A percentile compares a stretch with the other conserved stretches of the same genome.
Conservation (phyloP, 108 stramenopile genomes). For the Fistulifera pelliculosa region DNA sequence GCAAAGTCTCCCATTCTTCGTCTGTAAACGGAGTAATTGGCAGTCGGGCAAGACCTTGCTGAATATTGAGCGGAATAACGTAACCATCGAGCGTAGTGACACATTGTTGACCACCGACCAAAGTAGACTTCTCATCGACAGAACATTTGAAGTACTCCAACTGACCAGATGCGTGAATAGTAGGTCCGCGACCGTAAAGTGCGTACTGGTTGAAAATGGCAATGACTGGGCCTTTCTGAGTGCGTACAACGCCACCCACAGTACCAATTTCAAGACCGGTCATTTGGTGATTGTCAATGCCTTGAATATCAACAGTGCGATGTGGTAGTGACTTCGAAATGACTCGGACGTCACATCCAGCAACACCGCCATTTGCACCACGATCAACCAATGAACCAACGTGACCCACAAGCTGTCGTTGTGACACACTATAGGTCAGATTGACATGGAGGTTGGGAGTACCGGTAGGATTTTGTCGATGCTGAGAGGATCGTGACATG, state of each 20-base stretch:
- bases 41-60: slow-evolving; percentile 14
- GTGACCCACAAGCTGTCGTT: no score
- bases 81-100: slow-evolving; percentile 24
- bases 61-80: slow-evolving; percentile 13
- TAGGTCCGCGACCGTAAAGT: slow-evolving; percentile 5
- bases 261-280: slow-evolving; percentile 11
- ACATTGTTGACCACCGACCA: slow-evolving; percentile 12
- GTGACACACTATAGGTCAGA: no score
- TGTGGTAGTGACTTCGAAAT: background rate
- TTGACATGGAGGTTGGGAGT: no score
- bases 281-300: slow-evolving; percentile 24
- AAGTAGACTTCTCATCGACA: slow-evolving; percentile 13
- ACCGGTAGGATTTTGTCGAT: background rate
- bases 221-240: slow-evolving; percentile 14
- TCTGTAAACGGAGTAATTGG: slow-evolving; percentile 17
- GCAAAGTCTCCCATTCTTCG: slow-evolving; percentile 15
- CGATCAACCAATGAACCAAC: slow-evolving; percentile 17
- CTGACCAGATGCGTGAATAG: slow-evolving; percentile 24
- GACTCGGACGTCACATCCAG: slow-evolving; percentile 8
- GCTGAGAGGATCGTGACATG: background rate
- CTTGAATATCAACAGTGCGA: slow-evolving; percentile 12
- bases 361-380: slow-evolving; percentile 26
- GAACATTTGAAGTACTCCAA: slow-evolving; percentile 5
- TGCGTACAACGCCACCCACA: slow-evolving; percentile 10
- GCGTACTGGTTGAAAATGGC: slow-evolving; percentile 27